Conservation (phyloP, 2,329 filamentous ascomycete species). For the Xylaria sp. region DNA sequence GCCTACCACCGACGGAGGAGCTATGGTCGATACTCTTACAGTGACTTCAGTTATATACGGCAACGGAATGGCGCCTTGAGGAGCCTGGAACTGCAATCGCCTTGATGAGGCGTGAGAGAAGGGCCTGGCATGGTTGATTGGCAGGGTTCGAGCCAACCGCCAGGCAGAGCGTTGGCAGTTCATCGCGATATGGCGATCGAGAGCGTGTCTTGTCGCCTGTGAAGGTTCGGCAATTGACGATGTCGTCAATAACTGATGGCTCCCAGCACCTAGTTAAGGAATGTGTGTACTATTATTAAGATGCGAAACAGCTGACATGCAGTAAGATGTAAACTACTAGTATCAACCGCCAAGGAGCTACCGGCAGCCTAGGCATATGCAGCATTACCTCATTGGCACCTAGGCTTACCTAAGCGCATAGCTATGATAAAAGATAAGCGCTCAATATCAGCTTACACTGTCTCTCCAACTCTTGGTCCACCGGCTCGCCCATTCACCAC, state of each 20-base stretch:
- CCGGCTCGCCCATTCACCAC: background rate
- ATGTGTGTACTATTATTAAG: background rate
- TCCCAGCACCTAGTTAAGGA: background rate
- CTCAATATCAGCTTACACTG: background rate
- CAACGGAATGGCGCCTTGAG: slow-evolving; percentile 59
- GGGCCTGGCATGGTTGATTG: slow-evolving; percentile 52
- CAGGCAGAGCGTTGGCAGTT: slow-evolving; percentile 51
- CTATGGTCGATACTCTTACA: slow-evolving; percentile 48
- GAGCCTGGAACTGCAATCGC: slow-evolving; percentile 51
- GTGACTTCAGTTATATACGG: slow-evolving; percentile 69
- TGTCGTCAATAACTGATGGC: background rate
- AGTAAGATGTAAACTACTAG: too few species aligned
- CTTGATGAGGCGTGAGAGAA: slow-evolving; percentile 58
- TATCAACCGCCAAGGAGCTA: background rate
- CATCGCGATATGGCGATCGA: slow-evolving; percentile 46
- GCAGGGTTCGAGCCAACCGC: slow-evolving; percentile 52
- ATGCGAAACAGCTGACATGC: background rate
- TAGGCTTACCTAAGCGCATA: background rate
- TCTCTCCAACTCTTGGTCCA: background rate
- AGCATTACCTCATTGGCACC: slow-evolving; percentile 4
- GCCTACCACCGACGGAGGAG: slow-evolving; percentile 33
- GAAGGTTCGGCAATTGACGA: background rate
- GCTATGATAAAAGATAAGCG: background rate
- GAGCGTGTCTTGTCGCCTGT: background rate
- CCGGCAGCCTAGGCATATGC: background rate